Percentiles rank a stretch among this genome's conserved stretches.
These are phyloP conservation scores for Solanum hybrid DNA, from an alignment of 305 asterid genomes.

Conservation along the genomic window DNA sequence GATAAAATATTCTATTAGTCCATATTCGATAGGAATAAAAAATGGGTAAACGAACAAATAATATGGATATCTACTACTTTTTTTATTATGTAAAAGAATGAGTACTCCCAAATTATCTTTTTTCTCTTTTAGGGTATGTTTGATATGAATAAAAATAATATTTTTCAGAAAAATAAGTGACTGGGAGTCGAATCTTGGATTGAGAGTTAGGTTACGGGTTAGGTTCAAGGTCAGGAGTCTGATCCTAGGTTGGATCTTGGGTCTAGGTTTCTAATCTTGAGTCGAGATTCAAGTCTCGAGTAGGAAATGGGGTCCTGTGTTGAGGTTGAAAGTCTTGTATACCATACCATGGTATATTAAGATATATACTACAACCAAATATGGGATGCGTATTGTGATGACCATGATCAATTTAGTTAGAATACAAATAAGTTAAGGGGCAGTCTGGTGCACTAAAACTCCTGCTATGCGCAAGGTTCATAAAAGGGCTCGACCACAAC, in stretches of 20 bases:
- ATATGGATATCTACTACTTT: neutral
- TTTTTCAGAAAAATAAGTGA: neutral
- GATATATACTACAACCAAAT: neutral
- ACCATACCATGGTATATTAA: neutral
- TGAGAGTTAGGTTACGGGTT: fast-evolving
- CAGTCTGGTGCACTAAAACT: no score
- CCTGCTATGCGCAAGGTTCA: fast-evolving
- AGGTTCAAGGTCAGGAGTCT: neutral
- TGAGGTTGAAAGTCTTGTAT: neutral
- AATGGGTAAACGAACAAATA: neutral
- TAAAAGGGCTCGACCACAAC: neutral
- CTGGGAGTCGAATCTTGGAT: neutral
- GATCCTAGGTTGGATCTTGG: neutral
- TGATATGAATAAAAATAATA: neutral
- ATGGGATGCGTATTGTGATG: neutral
- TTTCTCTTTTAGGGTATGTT: neutral
- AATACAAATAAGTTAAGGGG: neutral
- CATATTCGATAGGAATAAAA: neutral
- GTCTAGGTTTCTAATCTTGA: neutral
- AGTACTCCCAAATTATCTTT: neutral
- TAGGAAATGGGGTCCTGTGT: neutral
- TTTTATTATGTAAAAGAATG: neutral
- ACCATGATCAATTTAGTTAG: neutral
- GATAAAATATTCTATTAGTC: neutral
- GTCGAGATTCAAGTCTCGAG: neutral